Conservation (phyloP, 129 eudicot genomes). For the Artemisia tridentata region DNA sequence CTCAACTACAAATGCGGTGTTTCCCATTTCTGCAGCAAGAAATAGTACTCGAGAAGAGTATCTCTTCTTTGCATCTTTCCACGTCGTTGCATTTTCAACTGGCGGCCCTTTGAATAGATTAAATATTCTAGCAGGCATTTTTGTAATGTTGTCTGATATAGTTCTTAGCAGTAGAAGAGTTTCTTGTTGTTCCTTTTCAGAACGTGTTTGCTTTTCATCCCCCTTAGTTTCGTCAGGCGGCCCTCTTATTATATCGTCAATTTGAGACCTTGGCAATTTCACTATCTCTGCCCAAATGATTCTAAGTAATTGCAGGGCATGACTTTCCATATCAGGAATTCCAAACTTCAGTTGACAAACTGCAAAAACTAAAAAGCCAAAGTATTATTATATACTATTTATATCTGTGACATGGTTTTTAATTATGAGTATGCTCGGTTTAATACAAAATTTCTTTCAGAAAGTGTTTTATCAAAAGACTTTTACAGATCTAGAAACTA, state of each 20-base stretch:
- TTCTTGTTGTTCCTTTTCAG: slow-evolving; percentile 22
- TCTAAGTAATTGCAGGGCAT: slow-evolving; percentile 16
- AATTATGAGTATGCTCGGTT: no score
- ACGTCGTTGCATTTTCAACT: not conserved
- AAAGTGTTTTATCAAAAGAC: no score
- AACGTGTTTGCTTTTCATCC: not conserved
- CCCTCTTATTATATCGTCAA: slow-evolving; percentile 22
- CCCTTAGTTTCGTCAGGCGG: slow-evolving; percentile 19
- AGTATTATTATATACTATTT: not conserved
- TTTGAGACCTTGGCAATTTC: slow-evolving; percentile 9
- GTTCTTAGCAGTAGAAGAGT: slow-evolving; percentile 10
- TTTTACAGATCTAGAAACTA: no score
- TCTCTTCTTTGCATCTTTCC: not conserved
- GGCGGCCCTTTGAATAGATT: slow-evolving; percentile 9
- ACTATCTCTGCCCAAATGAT: slow-evolving; percentile 19
- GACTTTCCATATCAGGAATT: not conserved
- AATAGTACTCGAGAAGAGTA: slow-evolving; percentile 22
- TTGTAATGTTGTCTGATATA: slow-evolving; percentile 10
- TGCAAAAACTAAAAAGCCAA: slow-evolving; percentile 1
- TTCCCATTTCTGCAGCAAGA: slow-evolving; percentile 38
- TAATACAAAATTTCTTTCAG: no score
- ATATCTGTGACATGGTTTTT: no score
- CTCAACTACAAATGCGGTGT: slow-evolving; percentile 24
- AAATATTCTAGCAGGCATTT: slow-evolving; percentile 21
- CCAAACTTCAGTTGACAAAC: slow-evolving; percentile 2